phyloP scores from a whole-genome alignment of 2,329 filamentous ascomycete genomes.

The Colletotrichum lini region DNA sequence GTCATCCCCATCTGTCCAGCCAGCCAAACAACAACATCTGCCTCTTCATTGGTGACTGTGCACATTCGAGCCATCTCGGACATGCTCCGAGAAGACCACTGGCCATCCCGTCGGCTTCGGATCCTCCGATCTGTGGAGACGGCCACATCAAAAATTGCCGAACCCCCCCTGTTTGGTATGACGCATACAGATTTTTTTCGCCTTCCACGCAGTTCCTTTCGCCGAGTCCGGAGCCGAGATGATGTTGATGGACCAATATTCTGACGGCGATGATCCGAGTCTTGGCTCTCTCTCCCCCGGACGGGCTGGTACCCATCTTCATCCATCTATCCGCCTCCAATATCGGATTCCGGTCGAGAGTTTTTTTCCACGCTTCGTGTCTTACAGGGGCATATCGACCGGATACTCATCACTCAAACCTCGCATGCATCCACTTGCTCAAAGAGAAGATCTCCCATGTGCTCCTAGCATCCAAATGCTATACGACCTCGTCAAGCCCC shows the following conservation, averaged over 20 bases:
- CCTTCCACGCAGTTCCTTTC: not conserved
- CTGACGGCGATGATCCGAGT: conserved; percentile 17
- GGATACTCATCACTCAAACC: too few relatives aligned
- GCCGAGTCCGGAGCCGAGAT: conserved; percentile 35
- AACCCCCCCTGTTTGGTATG: conserved; percentile 15
- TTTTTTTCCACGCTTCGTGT: too few relatives aligned
- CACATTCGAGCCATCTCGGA: conserved; percentile 12
- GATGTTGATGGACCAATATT: conserved; percentile 30
- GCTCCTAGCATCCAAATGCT: not conserved
- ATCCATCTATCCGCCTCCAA: not conserved
- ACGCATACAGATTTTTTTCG: conserved; percentile 18
- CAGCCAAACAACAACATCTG: too few relatives aligned
- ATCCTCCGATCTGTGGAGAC: conserved; percentile 35
- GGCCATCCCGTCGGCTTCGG: conserved; percentile 10
- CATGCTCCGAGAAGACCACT: conserved; percentile 18
- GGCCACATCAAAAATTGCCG: conserved; percentile 37
- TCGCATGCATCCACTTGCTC: too few relatives aligned
- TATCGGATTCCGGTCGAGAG: not conserved
- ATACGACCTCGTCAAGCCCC: too few relatives aligned
- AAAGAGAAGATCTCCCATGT: too few relatives aligned
- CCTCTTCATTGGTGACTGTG: not conserved
- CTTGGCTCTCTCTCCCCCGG: conserved; percentile 14
- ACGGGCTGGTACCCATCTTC: not conserved
- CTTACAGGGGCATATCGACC: too few relatives aligned
- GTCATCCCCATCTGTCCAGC: too few relatives aligned